These are phyloP conservation scores for Neodidymelliopsis sp. DNA, from an alignment of 2,329 filamentous ascomycete genomes.

Conservation along the genomic window DNA sequence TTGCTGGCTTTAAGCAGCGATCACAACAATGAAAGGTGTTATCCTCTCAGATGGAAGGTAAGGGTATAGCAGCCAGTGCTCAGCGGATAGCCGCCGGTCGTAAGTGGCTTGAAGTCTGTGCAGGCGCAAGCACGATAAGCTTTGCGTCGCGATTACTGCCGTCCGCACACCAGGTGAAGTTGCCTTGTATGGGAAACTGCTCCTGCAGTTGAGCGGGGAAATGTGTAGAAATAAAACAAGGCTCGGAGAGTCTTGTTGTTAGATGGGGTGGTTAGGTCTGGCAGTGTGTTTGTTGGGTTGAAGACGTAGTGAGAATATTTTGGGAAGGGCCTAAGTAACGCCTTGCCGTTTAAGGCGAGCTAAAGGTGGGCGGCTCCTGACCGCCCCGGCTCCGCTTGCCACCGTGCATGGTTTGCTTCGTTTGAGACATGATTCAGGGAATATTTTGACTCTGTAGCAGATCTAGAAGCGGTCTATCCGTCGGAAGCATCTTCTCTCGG, in stretches of 20 bases:
- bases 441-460: no score
- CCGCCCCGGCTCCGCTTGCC: conserved; percentile 10
- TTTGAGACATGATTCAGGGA: no score
- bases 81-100: conserved; percentile 9
- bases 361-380: conserved; percentile 6
- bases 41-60: conserved; percentile 6
- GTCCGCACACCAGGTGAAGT: conserved; percentile 7
- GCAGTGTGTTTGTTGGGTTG: conserved; percentile 11
- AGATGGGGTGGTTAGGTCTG: conserved; percentile 6
- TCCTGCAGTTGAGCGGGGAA: conserved; percentile 1
- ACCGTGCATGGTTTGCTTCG: no score
- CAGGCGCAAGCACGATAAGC: conserved; percentile 23
- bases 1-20: conserved; percentile 11
- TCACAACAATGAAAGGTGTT: conserved; percentile 14
- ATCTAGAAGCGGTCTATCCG: no score
- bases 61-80: conserved; percentile 21
- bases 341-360: conserved; percentile 2
- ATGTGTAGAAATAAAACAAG: conserved; percentile 5
- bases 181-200: conserved; percentile 5
- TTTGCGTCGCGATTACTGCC: conserved; percentile 13
- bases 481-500: no score
- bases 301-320: conserved; percentile 17
- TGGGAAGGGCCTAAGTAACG: conserved; percentile 11
- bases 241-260: conserved; percentile 5
- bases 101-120: conserved; percentile 21